Conservation (phyloP, 1,284 basidiomycete species). For the Cutaneotrichosporon sp. region DNA sequence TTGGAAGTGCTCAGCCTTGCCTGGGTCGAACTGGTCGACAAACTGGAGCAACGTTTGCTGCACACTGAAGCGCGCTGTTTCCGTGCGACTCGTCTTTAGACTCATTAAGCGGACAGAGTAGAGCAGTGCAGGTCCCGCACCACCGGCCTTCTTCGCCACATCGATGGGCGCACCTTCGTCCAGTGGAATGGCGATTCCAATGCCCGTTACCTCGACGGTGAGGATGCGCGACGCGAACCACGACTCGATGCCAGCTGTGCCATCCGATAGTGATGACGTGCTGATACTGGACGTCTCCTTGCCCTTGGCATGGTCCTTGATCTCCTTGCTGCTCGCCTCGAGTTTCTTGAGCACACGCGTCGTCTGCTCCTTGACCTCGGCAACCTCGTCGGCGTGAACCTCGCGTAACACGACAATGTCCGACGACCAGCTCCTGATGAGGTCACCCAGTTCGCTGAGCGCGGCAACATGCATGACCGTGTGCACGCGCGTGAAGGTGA, state of each 20-base stretch:
- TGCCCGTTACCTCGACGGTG: conserved; percentile 59
- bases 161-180: conserved; percentile 47
- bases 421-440: conserved; percentile 66
- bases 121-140: conserved; percentile 68
- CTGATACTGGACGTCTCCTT: not conserved
- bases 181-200: conserved; percentile 80
- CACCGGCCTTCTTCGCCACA: conserved; percentile 51
- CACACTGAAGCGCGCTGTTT: conserved; percentile 70
- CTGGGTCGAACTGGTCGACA: conserved; percentile 73
- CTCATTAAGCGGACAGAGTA: conserved; percentile 69
- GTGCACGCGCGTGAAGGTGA: conserved; percentile 68
- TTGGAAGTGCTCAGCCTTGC: conserved; percentile 62
- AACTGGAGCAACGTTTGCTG: conserved; percentile 75
- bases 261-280: not conserved
- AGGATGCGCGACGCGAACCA: conserved; percentile 67
- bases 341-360: conserved; percentile 59
- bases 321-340: conserved; percentile 14
- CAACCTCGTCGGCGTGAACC: conserved; percentile 66
- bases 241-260: conserved; percentile 32
- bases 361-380: conserved; percentile 72
- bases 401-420: conserved; percentile 69
- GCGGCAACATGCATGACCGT: conserved; percentile 89
- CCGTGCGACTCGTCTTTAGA: conserved; percentile 67
- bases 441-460: conserved; percentile 78
- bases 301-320: not conserved